Conservation (phyloP, 2,329 filamentous ascomycete species). For the Mollisiaceae sp. region DNA sequence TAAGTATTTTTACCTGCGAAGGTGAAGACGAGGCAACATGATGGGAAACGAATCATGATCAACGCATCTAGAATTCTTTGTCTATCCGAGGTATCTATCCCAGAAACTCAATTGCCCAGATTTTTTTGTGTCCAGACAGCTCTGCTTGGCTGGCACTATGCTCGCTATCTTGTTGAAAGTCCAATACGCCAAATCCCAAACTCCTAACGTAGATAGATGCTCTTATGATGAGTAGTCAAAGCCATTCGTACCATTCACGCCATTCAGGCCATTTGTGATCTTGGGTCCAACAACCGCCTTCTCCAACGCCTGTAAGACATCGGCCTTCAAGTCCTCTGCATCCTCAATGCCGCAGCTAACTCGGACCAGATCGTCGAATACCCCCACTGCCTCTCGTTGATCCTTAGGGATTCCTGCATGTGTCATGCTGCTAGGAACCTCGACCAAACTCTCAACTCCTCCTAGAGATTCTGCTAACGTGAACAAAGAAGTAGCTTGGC, state of each 20-base stretch:
- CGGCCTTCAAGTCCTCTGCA: slow-evolving; percentile 77
- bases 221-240: background rate
- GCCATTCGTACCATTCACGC: slow-evolving; percentile 26
- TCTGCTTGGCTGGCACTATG: background rate
- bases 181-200: background rate
- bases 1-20: background rate
- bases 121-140: slow-evolving; percentile 1
- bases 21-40: background rate
- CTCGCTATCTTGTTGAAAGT: slow-evolving; percentile 14
- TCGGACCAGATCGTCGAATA: slow-evolving; percentile 92
- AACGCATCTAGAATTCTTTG: background rate
- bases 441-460: slow-evolving; percentile 88
- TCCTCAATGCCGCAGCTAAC: slow-evolving; percentile 96
- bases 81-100: slow-evolving; percentile 5
- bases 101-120: background rate
- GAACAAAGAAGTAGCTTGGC: slow-evolving; percentile 86
- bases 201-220: no score
- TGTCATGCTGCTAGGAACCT: slow-evolving; percentile 95
- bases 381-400: slow-evolving; percentile 88
- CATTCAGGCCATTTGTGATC: slow-evolving; percentile 39
- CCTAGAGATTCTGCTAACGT: slow-evolving; percentile 92
- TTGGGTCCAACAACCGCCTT: slow-evolving; percentile 55
- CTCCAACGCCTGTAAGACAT: slow-evolving; percentile 84
- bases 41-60: background rate
- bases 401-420: slow-evolving; percentile 93